Conservation (phyloP, 2,329 filamentous ascomycete genomes). For the Cladosporium halotolerans region DNA sequence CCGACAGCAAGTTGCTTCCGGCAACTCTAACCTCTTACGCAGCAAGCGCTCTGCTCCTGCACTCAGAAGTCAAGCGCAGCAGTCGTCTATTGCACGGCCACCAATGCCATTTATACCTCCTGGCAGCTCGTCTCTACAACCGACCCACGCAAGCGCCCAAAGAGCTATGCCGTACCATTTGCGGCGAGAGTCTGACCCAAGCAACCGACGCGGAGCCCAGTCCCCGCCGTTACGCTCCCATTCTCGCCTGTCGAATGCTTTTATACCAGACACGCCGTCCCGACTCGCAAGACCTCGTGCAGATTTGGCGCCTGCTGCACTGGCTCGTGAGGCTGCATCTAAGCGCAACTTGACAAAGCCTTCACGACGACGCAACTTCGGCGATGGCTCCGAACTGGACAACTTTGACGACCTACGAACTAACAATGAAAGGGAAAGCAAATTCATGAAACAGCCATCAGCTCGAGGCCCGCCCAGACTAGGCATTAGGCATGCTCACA, state of each 20-base stretch:
- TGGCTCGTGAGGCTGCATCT: conserved; percentile 47
- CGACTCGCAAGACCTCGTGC: conserved; percentile 31
- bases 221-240: conserved; percentile 42
- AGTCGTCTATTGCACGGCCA: conserved; percentile 35
- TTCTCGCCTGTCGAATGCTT: conserved; percentile 43
- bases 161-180: conserved; percentile 56
- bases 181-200: conserved; percentile 73
- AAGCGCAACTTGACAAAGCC: conserved; percentile 72
- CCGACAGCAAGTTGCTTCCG: conserved; percentile 48
- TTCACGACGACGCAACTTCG: conserved; percentile 65
- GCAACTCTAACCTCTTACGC: conserved; percentile 50
- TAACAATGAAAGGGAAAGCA: conserved; percentile 72
- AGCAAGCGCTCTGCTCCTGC: conserved; percentile 56
- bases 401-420: conserved; percentile 92
- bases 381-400: conserved; percentile 87
- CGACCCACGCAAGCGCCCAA: conserved; percentile 72
- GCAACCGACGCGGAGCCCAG: conserved; percentile 32
- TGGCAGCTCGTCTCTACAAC: conserved; percentile 65
- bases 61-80: conserved; percentile 40
- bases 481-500: conserved; percentile 23
- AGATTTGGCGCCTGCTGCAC: conserved; percentile 43
- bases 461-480: conserved; percentile 59
- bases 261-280: conserved; percentile 45
- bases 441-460: conserved; percentile 73
- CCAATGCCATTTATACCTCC: conserved; percentile 73